Conservation (phyloP, 78 protist genomes). For the Dictyostelium purpureum region DNA sequence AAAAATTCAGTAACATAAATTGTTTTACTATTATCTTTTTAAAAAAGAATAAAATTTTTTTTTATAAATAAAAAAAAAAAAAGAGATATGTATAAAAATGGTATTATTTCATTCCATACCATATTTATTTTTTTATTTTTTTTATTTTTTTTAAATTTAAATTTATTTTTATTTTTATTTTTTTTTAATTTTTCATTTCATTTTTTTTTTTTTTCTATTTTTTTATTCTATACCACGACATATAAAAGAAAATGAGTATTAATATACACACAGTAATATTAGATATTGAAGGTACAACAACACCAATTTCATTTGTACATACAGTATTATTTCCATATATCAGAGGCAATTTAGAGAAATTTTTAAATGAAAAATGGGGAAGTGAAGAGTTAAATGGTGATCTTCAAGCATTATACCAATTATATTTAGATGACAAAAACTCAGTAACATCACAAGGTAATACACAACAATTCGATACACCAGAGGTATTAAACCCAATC, state of each 20-base stretch:
- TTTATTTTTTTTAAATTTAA: background rate
- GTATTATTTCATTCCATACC: background rate
- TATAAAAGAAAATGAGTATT: background rate
- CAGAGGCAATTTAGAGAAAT: constrained; percentile 5
- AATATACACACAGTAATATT: constrained; percentile 47
- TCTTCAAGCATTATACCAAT: constrained; percentile 1
- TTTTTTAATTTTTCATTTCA: constrained; percentile 6
- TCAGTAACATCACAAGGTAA: background rate
- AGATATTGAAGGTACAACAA: constrained; percentile 91
- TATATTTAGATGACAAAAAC: background rate
- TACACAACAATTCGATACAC: background rate
- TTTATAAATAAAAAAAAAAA: background rate
- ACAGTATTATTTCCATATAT: constrained; percentile 89
- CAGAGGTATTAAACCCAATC: background rate
- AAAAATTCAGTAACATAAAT: background rate
- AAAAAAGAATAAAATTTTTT: background rate
- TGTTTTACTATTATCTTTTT: background rate
- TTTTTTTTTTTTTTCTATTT: constrained; percentile 5
- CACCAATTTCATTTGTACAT: constrained; percentile 91
- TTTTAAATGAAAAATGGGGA: constrained; percentile 22
- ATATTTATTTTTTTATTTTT: background rate
- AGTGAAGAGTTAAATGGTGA: constrained; percentile 4
- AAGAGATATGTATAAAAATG: background rate
- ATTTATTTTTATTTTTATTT: background rate
- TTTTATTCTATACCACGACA: background rate